phyloP scores from a whole-genome alignment of 2,329 filamentous ascomycete genomes.

The Aurifilum marmelostoma region DNA sequence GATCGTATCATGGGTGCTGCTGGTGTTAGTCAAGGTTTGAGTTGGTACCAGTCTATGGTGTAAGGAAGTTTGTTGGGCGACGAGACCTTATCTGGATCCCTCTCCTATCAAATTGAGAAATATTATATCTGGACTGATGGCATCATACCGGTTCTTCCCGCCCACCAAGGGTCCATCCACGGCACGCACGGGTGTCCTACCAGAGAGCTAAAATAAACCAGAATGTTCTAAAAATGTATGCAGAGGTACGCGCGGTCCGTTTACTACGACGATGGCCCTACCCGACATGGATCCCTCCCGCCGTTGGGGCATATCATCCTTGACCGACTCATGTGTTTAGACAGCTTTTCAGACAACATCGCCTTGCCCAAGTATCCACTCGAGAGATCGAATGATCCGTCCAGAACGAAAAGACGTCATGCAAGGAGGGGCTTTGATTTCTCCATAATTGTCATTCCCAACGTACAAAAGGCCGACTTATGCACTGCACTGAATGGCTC shows the following conservation, averaged over 20 bases:
- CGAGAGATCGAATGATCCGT: background rate
- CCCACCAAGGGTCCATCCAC: background rate
- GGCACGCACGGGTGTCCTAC: background rate
- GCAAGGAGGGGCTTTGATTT: background rate
- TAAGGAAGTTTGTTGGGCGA: too few species aligned
- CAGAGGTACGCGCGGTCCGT: background rate
- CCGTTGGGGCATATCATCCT: background rate
- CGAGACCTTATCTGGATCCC: too few species aligned
- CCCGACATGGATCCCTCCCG: background rate
- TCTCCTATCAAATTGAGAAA: background rate
- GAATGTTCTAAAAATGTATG: background rate
- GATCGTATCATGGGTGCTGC: too few species aligned
- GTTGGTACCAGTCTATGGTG: too few species aligned
- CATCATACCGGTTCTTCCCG: background rate
- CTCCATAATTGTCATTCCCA: background rate
- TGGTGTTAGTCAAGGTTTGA: too few species aligned
- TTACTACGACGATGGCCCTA: background rate
- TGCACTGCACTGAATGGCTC: background rate
- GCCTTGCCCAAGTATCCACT: background rate
- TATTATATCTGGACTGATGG: background rate
- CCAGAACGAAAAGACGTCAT: background rate
- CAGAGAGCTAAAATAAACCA: background rate
- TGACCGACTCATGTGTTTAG: background rate
- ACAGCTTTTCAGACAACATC: background rate
- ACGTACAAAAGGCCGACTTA: background rate